Evolutionary conservation across 202 grass and related monocot species (phyloP).

Genomic region (Dendrocalamus latiflorus): DNA sequence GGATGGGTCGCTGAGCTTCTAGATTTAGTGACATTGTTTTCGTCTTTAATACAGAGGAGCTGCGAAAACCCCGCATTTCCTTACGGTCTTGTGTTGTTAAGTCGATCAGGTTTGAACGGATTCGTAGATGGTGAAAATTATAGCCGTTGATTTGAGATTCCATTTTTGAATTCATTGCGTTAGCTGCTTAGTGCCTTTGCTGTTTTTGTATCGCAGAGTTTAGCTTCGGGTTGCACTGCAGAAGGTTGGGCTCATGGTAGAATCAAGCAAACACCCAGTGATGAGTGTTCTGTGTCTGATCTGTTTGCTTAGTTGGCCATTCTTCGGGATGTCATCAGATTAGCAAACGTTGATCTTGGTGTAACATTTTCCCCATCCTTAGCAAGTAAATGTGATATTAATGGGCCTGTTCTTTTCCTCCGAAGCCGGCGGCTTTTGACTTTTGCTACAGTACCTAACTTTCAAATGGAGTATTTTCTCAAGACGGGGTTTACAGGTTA

Average conservation of each 20-base stretch:
- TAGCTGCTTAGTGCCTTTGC: background rate
- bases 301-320: background rate
- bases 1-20: background rate
- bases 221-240: background rate
- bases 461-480: too few relatives aligned
- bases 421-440: too few relatives aligned
- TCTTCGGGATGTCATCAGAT: background rate
- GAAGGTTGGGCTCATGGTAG: background rate
- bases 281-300: background rate
- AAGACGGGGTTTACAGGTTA: too few relatives aligned
- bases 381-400: background rate
- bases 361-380: background rate
- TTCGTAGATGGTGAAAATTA: background rate
- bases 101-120: background rate
- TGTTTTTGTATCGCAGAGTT: background rate
- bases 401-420: too few relatives aligned
- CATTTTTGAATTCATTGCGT: background rate
- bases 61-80: background rate
- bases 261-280: background rate
- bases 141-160: background rate
- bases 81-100: background rate
- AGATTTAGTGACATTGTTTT: background rate
- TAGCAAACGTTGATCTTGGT: background rate
- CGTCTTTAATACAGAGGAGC: background rate
- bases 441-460: too few relatives aligned